Evolutionary conservation across 148 eudicot genomes (phyloP).

Genomic region (Persicaria maculosa): DNA sequence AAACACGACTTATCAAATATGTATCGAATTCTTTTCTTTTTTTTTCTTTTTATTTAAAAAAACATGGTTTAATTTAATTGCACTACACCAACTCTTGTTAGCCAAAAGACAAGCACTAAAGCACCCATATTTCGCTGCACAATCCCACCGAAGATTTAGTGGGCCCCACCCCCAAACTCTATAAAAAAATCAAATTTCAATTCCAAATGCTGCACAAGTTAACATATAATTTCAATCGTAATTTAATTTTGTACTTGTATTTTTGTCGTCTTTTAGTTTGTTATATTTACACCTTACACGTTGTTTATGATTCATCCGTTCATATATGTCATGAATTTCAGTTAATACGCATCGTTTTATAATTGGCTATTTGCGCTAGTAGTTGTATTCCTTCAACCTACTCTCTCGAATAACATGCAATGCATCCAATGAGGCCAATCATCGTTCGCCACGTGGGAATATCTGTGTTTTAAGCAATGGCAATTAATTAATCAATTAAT

Average conservation of each 20-base stretch:
- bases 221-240: too few species aligned
- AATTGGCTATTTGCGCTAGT: not conserved
- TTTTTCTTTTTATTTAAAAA: not conserved
- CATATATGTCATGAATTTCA: constrained; percentile 2
- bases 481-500: not conserved
- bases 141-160: constrained; percentile 11
- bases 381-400: not conserved
- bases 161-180: not conserved
- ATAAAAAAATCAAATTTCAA: not conserved
- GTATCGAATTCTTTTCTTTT: too few species aligned
- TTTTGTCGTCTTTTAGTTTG: not conserved
- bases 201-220: too few species aligned
- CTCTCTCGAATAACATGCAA: not conserved
- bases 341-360: constrained; percentile 4
- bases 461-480: not conserved
- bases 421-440: not conserved
- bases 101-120: constrained; percentile 11
- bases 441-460: not conserved
- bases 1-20: too few species aligned
- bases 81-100: constrained; percentile 2
- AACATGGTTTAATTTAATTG: not conserved
- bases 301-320: too few species aligned
- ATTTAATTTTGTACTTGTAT: not conserved
- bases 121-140: not conserved
- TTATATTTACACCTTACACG: not conserved